These are phyloP conservation scores for Metschnikowia reukaufii DNA, from an alignment of 805 yeast genomes.

Conservation along the genomic window DNA sequence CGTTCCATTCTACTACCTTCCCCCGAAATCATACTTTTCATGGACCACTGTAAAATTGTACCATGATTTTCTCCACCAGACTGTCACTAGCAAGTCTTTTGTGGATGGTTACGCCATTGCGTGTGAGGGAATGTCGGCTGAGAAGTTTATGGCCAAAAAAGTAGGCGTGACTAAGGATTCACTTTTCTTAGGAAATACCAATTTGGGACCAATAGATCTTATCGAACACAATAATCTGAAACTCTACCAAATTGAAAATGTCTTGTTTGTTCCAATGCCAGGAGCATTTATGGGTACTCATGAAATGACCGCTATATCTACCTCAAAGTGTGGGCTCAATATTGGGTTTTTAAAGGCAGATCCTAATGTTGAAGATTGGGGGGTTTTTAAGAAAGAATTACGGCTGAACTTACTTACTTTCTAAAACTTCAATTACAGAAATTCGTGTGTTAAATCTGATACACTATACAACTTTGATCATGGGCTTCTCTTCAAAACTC, in stretches of 20 bases:
- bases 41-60: constrained; percentile 6
- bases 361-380: constrained; percentile 8
- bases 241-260: constrained; percentile 4
- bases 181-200: constrained; percentile 5
- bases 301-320: constrained; percentile 3
- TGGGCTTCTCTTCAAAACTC: too few species aligned
- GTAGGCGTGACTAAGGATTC: neutral
- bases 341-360: constrained; percentile 7
- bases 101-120: constrained; percentile 7
- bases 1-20: neutral
- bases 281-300: constrained; percentile 10
- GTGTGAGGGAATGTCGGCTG: constrained; percentile 4
- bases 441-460: too few species aligned
- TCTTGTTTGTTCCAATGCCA: constrained; percentile 3
- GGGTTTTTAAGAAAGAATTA: neutral
- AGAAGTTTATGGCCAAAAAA: neutral
- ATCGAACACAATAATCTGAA: constrained; percentile 1
- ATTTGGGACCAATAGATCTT: constrained; percentile 6
- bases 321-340: constrained; percentile 9
- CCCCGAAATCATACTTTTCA: constrained; percentile 2
- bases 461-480: too few species aligned
- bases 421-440: neutral
- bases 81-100: constrained; percentile 1
- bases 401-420: neutral
- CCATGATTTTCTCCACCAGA: constrained; percentile 6